Percentiles rank a stretch among this genome's conserved stretches.
Conservation (phyloP, 2,329 filamentous ascomycete genomes). For the Huntiella savannae region DNA sequence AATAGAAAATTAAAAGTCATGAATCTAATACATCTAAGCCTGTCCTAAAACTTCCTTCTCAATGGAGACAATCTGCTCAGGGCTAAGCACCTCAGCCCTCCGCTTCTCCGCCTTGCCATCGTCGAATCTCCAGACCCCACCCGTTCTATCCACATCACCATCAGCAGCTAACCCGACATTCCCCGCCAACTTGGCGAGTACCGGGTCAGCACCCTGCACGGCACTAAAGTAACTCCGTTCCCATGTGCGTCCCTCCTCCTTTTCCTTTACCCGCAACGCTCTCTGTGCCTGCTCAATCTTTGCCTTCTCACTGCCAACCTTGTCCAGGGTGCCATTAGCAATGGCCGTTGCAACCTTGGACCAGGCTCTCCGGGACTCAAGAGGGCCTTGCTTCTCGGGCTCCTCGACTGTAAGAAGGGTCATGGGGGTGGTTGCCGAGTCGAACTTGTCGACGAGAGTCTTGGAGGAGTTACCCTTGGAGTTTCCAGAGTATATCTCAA, state of each 20-base stretch:
- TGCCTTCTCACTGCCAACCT: constrained; percentile 57
- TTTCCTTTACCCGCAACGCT: constrained; percentile 52
- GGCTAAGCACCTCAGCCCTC: constrained; percentile 17
- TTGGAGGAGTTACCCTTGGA: constrained; percentile 29
- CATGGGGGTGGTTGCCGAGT: constrained; percentile 35
- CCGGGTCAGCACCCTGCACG: constrained; percentile 25
- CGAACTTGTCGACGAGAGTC: constrained; percentile 38
- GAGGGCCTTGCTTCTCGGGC: constrained; percentile 61
- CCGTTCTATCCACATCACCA: constrained; percentile 41
- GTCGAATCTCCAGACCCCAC: constrained; percentile 41
- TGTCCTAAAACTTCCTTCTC: constrained; percentile 26
- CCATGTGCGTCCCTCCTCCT: constrained; percentile 58
- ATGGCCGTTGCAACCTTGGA: constrained; percentile 61
- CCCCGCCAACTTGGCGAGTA: constrained; percentile 26
- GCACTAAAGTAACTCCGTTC: constrained; percentile 62
- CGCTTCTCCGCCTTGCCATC: constrained; percentile 23
- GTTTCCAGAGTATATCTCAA: constrained; percentile 53
- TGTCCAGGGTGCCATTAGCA: constrained; percentile 64
- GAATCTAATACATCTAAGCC: background rate
- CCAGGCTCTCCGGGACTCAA: constrained; percentile 82
- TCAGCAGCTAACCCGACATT: constrained; percentile 28
- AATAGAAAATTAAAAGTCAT: background rate
- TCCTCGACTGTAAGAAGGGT: constrained; percentile 54
- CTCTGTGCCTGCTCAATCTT: constrained; percentile 83
- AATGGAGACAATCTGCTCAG: constrained; percentile 23